Conservation (phyloP, 2,329 filamentous ascomycete genomes). For the Pseudogymnoascus sp. region DNA sequence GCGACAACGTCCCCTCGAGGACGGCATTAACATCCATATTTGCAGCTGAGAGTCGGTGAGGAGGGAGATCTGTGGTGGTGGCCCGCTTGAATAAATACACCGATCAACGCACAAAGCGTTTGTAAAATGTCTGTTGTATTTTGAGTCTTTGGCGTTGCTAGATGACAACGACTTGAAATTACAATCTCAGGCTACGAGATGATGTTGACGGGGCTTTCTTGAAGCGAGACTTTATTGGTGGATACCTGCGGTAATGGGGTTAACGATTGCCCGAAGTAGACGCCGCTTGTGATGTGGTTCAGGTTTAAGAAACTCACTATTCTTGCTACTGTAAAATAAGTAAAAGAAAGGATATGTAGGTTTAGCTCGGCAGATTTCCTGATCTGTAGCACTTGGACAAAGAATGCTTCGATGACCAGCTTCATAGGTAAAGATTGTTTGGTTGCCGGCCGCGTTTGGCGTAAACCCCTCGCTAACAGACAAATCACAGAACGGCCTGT, state of each 20-base stretch:
- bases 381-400: slow-evolving; percentile 7
- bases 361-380: slow-evolving; percentile 1
- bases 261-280: slow-evolving; percentile 10
- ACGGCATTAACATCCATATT: slow-evolving; percentile 97
- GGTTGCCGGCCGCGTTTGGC: slow-evolving; percentile 7
- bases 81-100: slow-evolving; percentile 9
- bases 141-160: slow-evolving; percentile 8
- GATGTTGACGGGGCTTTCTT: slow-evolving; percentile 9
- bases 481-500: slow-evolving; percentile 4
- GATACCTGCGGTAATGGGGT: slow-evolving; percentile 8
- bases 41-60: slow-evolving; percentile 27
- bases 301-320: background rate
- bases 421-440: slow-evolving; percentile 7
- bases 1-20: slow-evolving; percentile 91
- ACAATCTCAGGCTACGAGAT: slow-evolving; percentile 10
- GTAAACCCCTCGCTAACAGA: slow-evolving; percentile 7
- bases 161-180: slow-evolving; percentile 12
- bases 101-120: slow-evolving; percentile 11
- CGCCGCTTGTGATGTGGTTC: slow-evolving; percentile 3
- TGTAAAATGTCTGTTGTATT: slow-evolving; percentile 10
- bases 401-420: slow-evolving; percentile 6
- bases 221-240: slow-evolving; percentile 11
- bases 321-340: background rate
- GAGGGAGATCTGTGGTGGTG: slow-evolving; percentile 2
- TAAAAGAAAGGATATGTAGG: slow-evolving; percentile 5